Conservation (phyloP, 2,329 filamentous ascomycete species). For the Hypoxylon sp. region DNA sequence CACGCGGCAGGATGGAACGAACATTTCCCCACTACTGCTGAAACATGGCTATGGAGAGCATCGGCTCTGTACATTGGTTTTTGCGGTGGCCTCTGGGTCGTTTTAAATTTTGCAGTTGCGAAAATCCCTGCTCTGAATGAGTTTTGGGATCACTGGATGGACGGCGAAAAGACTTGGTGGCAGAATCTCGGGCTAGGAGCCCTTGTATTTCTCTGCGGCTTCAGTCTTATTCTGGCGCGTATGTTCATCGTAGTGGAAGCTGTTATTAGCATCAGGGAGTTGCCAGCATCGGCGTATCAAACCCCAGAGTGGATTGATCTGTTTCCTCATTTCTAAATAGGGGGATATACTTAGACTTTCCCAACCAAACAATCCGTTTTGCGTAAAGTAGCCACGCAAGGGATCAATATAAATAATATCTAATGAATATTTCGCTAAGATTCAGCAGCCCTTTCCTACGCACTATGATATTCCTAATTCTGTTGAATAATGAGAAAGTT, state of each 20-base stretch:
- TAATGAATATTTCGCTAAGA: no score
- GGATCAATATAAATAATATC: no score
- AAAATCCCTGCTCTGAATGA: slow-evolving; percentile 15
- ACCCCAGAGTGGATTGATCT: slow-evolving; percentile 48
- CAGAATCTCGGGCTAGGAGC: slow-evolving; percentile 19
- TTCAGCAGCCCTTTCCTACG: no score
- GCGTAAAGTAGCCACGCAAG: no score
- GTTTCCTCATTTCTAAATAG: slow-evolving; percentile 46
- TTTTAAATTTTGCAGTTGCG: slow-evolving; percentile 27
- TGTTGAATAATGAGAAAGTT: no score
- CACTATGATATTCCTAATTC: no score
- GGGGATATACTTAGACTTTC: no score
- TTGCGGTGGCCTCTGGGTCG: slow-evolving; percentile 32
- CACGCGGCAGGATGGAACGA: slow-evolving; percentile 51
- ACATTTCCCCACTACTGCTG: slow-evolving; percentile 47
- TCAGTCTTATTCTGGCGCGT: slow-evolving; percentile 39
- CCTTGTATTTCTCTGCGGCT: slow-evolving; percentile 12
- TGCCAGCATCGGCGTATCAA: slow-evolving; percentile 43
- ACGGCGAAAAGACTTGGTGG: slow-evolving; percentile 34
- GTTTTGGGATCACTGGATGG: slow-evolving; percentile 22
- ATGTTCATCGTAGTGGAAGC: slow-evolving; percentile 48
- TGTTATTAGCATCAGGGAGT: slow-evolving; percentile 46
- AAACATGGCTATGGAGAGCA: slow-evolving; percentile 47
- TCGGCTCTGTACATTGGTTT: slow-evolving; percentile 43
- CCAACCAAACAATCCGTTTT: no score